Base-by-base conservation (phyloP, 2,329 filamentous ascomycete genomes). In the Fulvia fulva region DNA sequence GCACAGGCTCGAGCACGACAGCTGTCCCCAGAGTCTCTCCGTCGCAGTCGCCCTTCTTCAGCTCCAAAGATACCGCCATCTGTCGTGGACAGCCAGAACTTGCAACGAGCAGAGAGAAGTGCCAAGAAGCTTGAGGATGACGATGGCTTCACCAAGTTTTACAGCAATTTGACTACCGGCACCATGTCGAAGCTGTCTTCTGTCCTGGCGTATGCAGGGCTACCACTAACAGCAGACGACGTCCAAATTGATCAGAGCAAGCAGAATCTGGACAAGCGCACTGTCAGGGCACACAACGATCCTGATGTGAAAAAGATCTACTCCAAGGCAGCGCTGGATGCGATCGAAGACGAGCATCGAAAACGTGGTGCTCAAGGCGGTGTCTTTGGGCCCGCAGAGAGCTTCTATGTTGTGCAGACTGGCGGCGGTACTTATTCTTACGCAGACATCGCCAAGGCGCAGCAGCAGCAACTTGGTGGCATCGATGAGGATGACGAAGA, bases 341-440 rank as follows among this genome's bases (percentile, higher is more conserved):
- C 92, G 0, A 81, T 96, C 44, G 82, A 85, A 21, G 86, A 89
- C 56, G 87, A 79, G 57, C 73, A 87, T 49, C 67, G 70, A 25
- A 66, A 69, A 34, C 66, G 68, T 3, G 74, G 76, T 28, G 85
- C 63, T n/a, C 65, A 84, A 0, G 81, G 86, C 26, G 81, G 81
- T 16, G 71, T 75, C n/a, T 75, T 77, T 12, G 76, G 74, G 14
- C 78, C 83, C 16, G 78, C 79, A 6, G 82, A 84, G 63, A 94
- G 89, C 8, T 99, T 99, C 77, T 97, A 97, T 72, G 89, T 97
- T 1, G 94, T 99, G 1, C 94, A 93, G 3, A 89, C 90, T 0
- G 91, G 89, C 19, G 93, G 94, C 5, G 91, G 93, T 63, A 97
- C 91, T 2, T 88, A 92, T 60, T 94, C 91, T 0, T 99, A 97